Base-by-base conservation (phyloP, 305 asterid genomes). In the Petunia hybrid region DNA sequence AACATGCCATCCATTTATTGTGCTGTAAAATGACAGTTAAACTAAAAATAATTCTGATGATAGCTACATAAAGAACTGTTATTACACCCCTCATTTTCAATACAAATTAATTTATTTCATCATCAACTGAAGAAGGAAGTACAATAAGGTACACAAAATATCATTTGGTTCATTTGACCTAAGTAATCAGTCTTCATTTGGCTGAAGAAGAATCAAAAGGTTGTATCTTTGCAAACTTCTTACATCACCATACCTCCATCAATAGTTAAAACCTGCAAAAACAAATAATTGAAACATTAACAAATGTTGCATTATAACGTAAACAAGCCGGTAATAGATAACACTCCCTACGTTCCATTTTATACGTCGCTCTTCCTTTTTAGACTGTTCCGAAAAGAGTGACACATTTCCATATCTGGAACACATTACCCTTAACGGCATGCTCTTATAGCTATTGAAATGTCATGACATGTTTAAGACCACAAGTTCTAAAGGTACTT, bases 181-280 rank as follows among this genome's bases (percentile, higher is more conserved):
- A 57, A 31, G 16, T 60, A 56, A 42, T 14, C 35, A 8, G n/a
- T 42, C 65, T 53, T 56, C 51, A 57, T 41, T 43, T 43, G 63
- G 31, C 73, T 48, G 22, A 12, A 22, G 41, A 16, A n/a, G 73
- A 7, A 31, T 48, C 38, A 46, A 22, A 62, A 43, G 2, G 6
- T 60, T 59, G 59, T 31, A 41, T 2, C 45, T 68, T 9, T 36
- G 42, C 46, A 80, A 69, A 57, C 83, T 48, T 76, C 90, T 91
- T 81, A 95, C 98, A 95, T 94, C 80, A 92, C 98, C 99, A 95
- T 91, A 75, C 99, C 99, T 66, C 99, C 98, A 85, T 94, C 99
- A 77, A 95, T 92, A 84, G 96, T 91, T 63, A 94, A 67, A 79
- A 92, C 97, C 97, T 95, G 94, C 78, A 76, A 64, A 22, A 66